Base-by-base conservation (phyloP, 495 filamentous ascomycete species). In the Neurospora terricola region DNA sequence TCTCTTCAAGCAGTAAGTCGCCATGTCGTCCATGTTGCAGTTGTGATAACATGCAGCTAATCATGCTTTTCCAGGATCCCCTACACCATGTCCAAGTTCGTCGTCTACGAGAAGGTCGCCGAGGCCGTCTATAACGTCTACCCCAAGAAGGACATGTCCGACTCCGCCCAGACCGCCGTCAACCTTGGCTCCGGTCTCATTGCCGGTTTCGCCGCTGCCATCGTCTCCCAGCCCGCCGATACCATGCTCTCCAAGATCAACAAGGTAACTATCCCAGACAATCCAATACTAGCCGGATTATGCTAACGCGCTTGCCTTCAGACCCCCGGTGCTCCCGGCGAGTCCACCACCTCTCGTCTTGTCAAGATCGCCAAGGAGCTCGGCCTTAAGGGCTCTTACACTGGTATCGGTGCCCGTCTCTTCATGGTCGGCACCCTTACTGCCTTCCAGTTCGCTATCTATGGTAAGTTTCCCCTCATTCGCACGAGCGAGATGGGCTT, bases 221-320 rank as follows among this genome's bases (percentile, higher is more conserved):
- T 97, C 81, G 91, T 99, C 79, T 98, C 96, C 69, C 96, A 99
- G 86, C 96, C 96, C 78, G 96, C 96, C 79, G 96, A 99, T 84
- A 99, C 96, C 81, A 99, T 99, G 96, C 90, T 99, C 78, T 91
- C 88, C 87, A 98, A 98, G 90, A 99, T 99, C 90, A 99, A 99
- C 93, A 99, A 99, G 54, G 54, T 62, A 62, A 62, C 0, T 34
- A 30, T 16, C 12, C 12, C 54, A 62, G 18, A 62, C 23, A 30
- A 30, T 62, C 23, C 54, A 1, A 62, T 34, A 18, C 27, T 18
- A 36, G 14, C 14, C 30, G 0, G 14, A 66, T 0, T 34, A 30
- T 66, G 7, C 54, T 66, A 66, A 66, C 54, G 12, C 12, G 54
- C 14, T 21, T 34, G 5, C 54, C 6, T 7, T 34, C 7, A 66